Conservation (phyloP, 225 moss, liverwort and hornwort species). For the Sphagnum contortum region DNA sequence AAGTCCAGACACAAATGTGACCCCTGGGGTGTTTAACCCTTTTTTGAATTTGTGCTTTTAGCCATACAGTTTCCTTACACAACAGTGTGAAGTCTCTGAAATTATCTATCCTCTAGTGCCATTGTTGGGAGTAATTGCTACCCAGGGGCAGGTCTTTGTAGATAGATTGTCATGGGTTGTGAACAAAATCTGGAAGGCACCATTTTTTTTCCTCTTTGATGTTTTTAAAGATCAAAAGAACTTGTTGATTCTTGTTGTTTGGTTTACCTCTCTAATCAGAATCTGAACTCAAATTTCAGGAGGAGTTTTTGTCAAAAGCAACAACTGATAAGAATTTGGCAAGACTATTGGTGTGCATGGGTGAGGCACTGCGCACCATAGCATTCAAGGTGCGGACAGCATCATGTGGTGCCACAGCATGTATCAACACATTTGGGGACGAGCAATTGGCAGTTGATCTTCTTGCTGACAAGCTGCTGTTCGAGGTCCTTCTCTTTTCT, state of each 20-base stretch:
- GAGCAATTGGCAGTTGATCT: constrained; percentile 93
- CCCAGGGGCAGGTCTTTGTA: no score
- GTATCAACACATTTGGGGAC: constrained; percentile 92
- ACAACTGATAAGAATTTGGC: constrained; percentile 69
- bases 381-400: constrained; percentile 97
- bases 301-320: constrained; percentile 57
- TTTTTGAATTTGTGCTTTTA: background rate
- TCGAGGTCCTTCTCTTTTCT: constrained; percentile 32
- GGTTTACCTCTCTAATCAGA: no score
- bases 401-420: constrained; percentile 84
- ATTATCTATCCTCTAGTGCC: no score
- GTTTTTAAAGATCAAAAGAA: no score
- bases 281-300: constrained; percentile 12
- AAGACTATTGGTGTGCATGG: constrained; percentile 73
- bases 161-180: no score
- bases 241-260: no score
- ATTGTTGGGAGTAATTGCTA: no score
- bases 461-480: constrained; percentile 87
- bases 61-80: no score
- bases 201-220: no score
- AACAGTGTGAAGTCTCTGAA: no score
- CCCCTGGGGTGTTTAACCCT: background rate
- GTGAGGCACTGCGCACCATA: constrained; percentile 80
- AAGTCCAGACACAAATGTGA: constrained; percentile 2
- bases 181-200: no score